Conservation (phyloP, 2,329 filamentous ascomycete species). For the Calonectria montana region DNA sequence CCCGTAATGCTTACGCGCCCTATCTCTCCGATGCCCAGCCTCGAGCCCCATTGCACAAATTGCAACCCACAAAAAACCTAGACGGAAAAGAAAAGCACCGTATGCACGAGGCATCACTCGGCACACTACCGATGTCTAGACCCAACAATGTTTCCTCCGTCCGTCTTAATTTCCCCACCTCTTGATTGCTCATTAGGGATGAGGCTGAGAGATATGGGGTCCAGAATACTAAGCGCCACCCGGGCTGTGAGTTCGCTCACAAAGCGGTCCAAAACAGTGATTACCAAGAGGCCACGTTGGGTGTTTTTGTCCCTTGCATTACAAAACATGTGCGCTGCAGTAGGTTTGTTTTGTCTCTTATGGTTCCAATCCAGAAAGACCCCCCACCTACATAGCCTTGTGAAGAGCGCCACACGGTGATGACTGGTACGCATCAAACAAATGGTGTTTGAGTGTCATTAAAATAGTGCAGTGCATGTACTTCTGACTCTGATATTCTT, state of each 20-base stretch:
- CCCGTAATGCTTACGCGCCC: background rate
- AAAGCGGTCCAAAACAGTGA: conserved; percentile 4
- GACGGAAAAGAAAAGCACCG: background rate
- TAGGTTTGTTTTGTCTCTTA: conserved; percentile 9
- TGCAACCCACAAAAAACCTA: background rate
- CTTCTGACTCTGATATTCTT: background rate
- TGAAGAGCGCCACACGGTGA: background rate
- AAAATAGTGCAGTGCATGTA: background rate
- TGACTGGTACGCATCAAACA: background rate
- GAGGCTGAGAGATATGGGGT: conserved; percentile 11
- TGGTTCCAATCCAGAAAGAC: background rate
- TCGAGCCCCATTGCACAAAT: background rate
- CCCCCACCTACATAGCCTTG: background rate
- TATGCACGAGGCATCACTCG: background rate
- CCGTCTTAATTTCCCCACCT: background rate
- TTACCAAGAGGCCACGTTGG: conserved; percentile 27
- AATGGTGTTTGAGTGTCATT: background rate
- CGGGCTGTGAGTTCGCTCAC: background rate
- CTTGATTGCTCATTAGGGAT: background rate
- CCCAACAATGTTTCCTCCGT: conserved; percentile 1
- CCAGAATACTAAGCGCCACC: background rate
- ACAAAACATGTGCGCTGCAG: background rate
- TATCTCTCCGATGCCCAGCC: background rate
- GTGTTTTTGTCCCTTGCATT: conserved; percentile 7
- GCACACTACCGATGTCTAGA: background rate